These are phyloP conservation scores for Vitis hybrid DNA, from an alignment of 177 flowering plant genomes.

Conservation along the genomic window DNA sequence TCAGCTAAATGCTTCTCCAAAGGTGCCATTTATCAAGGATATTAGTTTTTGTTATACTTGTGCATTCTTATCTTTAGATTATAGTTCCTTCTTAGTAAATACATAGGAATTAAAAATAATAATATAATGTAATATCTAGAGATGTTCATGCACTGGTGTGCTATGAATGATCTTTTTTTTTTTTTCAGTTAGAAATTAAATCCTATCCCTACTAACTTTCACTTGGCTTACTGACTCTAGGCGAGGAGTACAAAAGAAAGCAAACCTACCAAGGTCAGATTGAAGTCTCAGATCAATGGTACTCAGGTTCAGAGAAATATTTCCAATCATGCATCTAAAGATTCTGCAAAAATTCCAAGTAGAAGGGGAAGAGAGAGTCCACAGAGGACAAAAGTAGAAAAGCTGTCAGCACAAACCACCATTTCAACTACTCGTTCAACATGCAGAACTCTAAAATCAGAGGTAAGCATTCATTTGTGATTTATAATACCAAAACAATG, in stretches of 20 bases:
- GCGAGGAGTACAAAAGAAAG: conserved; percentile 18
- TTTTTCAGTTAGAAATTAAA: neutral
- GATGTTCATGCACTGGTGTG: neutral
- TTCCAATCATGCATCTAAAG: conserved; percentile 28
- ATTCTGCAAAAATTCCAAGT: conserved; percentile 19
- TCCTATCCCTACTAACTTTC: neutral
- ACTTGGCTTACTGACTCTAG: conserved; percentile 15
- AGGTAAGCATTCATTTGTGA: conserved; percentile 26
- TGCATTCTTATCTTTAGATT: neutral
- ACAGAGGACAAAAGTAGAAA: conserved; percentile 24
- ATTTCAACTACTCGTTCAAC: conserved; percentile 11
- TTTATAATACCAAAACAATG: too few species aligned
- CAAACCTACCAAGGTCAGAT: conserved; percentile 24
- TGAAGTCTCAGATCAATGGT: conserved; percentile 23
- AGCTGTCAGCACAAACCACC: conserved; percentile 21
- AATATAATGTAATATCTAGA: neutral
- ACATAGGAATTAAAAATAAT: neutral
- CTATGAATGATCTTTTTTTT: neutral
- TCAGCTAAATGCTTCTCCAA: conserved; percentile 17
- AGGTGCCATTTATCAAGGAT: conserved; percentile 30
- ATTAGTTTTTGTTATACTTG: neutral
- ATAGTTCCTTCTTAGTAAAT: neutral
- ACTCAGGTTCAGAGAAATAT: conserved; percentile 16
- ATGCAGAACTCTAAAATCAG: conserved; percentile 28
- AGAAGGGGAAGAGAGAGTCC: conserved; percentile 22